Conservation (phyloP, 768 basidiomycete species). For the Kwoniella dejecticola region DNA sequence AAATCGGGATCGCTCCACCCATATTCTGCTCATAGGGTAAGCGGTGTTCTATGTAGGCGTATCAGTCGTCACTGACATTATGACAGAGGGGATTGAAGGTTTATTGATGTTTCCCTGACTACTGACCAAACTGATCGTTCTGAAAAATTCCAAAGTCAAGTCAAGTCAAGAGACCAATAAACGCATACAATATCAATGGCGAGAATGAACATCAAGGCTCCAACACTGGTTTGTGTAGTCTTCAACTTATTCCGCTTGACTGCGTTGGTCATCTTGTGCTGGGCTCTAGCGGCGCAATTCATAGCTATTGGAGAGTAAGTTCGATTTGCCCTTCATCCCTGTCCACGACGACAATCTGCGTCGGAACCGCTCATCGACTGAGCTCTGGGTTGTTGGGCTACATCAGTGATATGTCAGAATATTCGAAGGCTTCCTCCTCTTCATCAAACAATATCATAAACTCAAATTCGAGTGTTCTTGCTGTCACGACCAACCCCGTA, state of each 20-base stretch:
- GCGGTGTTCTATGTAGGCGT: too few species aligned
- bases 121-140: too few species aligned
- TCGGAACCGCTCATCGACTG: too few species aligned
- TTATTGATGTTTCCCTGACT: too few species aligned
- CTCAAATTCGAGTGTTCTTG: neutral
- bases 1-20: neutral
- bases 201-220: conserved; percentile 14
- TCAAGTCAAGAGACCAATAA: too few species aligned
- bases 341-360: neutral
- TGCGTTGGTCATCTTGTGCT: conserved; percentile 29
- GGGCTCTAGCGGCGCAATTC: conserved; percentile 43
- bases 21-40: too few species aligned
- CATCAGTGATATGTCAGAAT: conserved; percentile 16
- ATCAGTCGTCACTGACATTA: too few species aligned
- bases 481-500: neutral
- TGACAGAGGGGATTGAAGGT: too few species aligned
- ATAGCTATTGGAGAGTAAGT: conserved; percentile 39
- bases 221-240: conserved; percentile 32
- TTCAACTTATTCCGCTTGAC: conserved; percentile 40
- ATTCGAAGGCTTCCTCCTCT: neutral
- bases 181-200: too few species aligned
- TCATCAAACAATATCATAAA: neutral
- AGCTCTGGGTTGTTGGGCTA: too few species aligned
- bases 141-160: too few species aligned
- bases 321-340: neutral